A percentile compares a stretch with the other conserved stretches of the same genome.
Conservation (phyloP, 2,329 filamentous ascomycete genomes). For the Hypoxylon sp. region DNA sequence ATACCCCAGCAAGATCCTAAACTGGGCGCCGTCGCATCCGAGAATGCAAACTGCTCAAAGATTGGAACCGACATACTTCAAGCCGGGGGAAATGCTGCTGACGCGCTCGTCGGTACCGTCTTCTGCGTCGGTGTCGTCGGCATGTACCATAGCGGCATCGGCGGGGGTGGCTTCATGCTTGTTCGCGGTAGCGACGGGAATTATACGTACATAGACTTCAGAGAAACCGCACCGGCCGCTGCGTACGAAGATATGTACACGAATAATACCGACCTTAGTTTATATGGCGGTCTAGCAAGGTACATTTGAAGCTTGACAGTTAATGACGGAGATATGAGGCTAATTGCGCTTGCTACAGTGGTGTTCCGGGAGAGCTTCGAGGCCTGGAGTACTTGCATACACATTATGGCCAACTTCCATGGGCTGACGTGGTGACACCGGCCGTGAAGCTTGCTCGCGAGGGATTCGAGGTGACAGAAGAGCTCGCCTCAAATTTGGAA, state of each 20-base stretch:
- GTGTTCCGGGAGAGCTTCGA: conserved; percentile 74
- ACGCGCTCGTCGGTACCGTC: conserved; percentile 77
- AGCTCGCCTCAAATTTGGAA: conserved; percentile 74
- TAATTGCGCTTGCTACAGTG: conserved; percentile 54
- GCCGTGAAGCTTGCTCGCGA: conserved; percentile 75
- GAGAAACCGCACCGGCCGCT: conserved; percentile 83
- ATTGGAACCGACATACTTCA: conserved; percentile 72
- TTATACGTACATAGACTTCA: conserved; percentile 85
- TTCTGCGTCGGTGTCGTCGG: conserved; percentile 79
- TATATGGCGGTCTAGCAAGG: conserved; percentile 75
- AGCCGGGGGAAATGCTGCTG: conserved; percentile 73
- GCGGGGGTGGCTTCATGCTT: conserved; percentile 90
- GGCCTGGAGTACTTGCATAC: conserved; percentile 79
- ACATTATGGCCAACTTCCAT: conserved; percentile 69
- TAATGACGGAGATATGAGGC: conserved; percentile 41
- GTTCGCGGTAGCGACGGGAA: conserved; percentile 75
- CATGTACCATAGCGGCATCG: conserved; percentile 84
- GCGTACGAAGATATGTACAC: conserved; percentile 84
- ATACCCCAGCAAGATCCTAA: conserved; percentile 34
- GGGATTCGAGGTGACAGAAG: conserved; percentile 75
- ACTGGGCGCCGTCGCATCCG: conserved; percentile 73
- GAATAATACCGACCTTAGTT: conserved; percentile 69
- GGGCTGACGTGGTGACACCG: conserved; percentile 73
- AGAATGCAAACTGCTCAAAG: conserved; percentile 72
- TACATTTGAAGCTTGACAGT: too few relatives aligned